Base-by-base conservation (phyloP, 2,329 filamentous ascomycete species). In the Clonostachys rhizophaga region DNA sequence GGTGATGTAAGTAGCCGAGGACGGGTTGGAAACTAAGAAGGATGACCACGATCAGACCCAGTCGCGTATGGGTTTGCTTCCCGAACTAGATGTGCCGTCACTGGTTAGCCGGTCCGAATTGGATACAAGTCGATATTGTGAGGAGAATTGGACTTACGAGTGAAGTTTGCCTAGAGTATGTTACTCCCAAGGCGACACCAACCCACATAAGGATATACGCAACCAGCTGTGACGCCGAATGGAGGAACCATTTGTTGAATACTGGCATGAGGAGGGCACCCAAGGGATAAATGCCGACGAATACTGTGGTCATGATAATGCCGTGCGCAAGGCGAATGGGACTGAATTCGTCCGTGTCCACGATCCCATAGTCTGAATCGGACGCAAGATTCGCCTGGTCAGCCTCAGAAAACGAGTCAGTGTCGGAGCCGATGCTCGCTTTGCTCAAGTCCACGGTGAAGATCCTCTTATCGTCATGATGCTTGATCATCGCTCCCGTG, bases 261-360 rank as follows among this genome's bases (percentile, higher is more conserved):
- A 84, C 50, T 4, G 81, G 79, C 75, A 86, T 84, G 40, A 83
- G 58, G 5, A 81, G 64, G 8, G 82, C 72, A 6, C 81, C 83
- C 4, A 84, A 53, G 1, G 83, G 83, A 52, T 83, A 85, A 17
- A 83, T 63, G 12, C 79, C 55, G 5, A 79, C 71, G 52, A 84
- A 81, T 16, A 78, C 75, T 41, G 84, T 57, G 24, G 74, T 73
- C 79, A 86, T 82, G 55, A 86, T 65, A 53, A 82, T 69, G 44
- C 81, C 83, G 51, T 85, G 81, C 0, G 74, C 62, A 7, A 70
- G 58, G n/a, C 71, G 43, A 8, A 69, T 56, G 5, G 55, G 58
- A 9, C 58, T 51, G 45, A 47, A 46, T 33, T 42, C 42, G 9
- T 30, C 24, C 24, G 24, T 30, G 24, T 43, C 49, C 34, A 44